Evolutionary conservation across 2,329 filamentous ascomycete genomes (phyloP), one percentile per base, ranked within the genome.

Genomic region (Stagonosporopsis chrysanthemi): DNA sequence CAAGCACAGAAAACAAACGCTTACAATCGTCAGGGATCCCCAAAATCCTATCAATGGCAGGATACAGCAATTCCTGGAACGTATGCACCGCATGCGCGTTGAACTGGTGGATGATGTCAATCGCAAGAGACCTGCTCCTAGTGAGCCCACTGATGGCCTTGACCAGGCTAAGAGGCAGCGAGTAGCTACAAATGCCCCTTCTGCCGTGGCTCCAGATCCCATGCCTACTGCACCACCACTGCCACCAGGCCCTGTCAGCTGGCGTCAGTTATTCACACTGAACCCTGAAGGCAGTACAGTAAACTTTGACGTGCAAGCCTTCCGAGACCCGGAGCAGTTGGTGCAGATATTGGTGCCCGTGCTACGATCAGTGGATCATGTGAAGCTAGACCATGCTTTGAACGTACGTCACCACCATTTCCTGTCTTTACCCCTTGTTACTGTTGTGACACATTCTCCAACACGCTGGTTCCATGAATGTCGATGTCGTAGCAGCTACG

Each of bases 21-120:
- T 57, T 3, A 57, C 49, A 33, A 22, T 31, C 4, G 41, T 1
- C 31, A 92, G 93, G 69, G 92, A 95, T 66, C 90, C 91, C 2
- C 90, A 90, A 52, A 90, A 92, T 65, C 88, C 91, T 0, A 82
- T 92, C 50, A 84, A 85, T 22, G 84, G 84, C 0, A 89, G 91
- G 60, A 95, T 99, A 74, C 91, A 97, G 67, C 90, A 95, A 71
- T 89, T 96, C 70, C 81, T 97, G 17, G 92, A 97, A 68, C 86
- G 91, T 46, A 84, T 96, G 61, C 88, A 91, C 79, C 90, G 92
- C 62, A 88, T 87, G 51, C 87, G 91, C 52, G 82, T 87, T 9
- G 92, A 97, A 64, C 83, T 91, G 11, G 88, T 95, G 51, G 91
- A 97, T 53, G 92, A 96, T 49, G 82, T 84, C 48, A 86, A 81